Conservation (phyloP, 164 flowering plant genomes). For the Aristolochia californica region DNA sequence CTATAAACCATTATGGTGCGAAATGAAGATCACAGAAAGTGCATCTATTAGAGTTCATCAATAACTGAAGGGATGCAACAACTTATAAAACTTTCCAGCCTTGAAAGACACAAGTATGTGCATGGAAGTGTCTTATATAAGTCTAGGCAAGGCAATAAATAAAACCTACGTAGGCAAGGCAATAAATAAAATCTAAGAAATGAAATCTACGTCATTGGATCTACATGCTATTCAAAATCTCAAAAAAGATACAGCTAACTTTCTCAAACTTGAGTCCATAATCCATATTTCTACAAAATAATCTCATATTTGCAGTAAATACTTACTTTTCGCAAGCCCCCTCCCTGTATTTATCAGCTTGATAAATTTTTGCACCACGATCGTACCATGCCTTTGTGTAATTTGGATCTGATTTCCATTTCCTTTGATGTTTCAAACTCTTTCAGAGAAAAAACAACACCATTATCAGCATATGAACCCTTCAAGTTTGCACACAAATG, state of each 20-base stretch:
- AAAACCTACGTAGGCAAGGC: too few relatives aligned
- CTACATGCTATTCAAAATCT: too few relatives aligned
- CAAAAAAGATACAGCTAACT: not conserved
- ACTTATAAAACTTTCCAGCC: too few relatives aligned
- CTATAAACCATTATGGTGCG: too few relatives aligned
- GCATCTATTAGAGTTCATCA: too few relatives aligned
- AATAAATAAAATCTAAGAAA: too few relatives aligned
- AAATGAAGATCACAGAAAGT: too few relatives aligned
- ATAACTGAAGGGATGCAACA: too few relatives aligned
- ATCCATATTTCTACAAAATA: not conserved
- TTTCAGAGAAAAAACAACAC: conserved; percentile 8
- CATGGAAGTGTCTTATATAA: too few relatives aligned
- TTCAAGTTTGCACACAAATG: not conserved
- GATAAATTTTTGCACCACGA: conserved; percentile 69
- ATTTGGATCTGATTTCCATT: conserved; percentile 88
- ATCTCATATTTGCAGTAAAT: not conserved
- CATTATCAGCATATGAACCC: not conserved
- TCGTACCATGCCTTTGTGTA: conserved; percentile 85
- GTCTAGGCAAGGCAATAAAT: too few relatives aligned
- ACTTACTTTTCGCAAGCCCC: conserved; percentile 91
- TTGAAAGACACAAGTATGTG: too few relatives aligned
- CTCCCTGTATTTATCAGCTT: conserved; percentile 78
- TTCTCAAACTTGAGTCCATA: not conserved
- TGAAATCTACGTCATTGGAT: too few relatives aligned
- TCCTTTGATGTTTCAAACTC: conserved; percentile 98